Percentiles rank a stretch among this genome's conserved stretches.
Conservation (phyloP, 2,329 filamentous ascomycete genomes). For the Trichoderma sp. region DNA sequence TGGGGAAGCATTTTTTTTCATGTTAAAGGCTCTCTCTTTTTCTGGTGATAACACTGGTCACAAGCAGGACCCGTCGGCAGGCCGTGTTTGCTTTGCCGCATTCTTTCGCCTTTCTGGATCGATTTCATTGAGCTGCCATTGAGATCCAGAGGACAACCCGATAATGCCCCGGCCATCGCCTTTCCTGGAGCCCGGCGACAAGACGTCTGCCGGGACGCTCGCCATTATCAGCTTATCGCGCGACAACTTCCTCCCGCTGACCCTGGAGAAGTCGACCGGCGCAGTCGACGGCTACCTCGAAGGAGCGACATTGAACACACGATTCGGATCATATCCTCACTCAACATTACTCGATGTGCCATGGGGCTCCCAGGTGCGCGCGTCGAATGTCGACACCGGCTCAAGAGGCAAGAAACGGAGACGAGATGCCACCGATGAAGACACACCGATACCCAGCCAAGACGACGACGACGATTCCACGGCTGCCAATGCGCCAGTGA, state of each 20-base stretch:
- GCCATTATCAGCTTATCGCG: conserved; percentile 87
- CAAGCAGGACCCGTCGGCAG: not conserved
- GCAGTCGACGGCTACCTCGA: conserved; percentile 72
- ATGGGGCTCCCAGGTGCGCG: conserved; percentile 91
- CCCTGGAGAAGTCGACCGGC: conserved; percentile 64
- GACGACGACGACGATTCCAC: conserved; percentile 41
- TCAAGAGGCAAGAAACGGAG: conserved; percentile 77
- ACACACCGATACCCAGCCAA: conserved; percentile 42
- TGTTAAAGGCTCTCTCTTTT: not conserved
- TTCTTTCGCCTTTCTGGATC: not conserved
- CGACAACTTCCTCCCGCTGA: conserved; percentile 78
- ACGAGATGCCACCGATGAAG: conserved; percentile 50
- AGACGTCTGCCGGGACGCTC: conserved; percentile 66
- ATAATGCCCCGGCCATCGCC: conserved; percentile 61
- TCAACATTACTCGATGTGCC: conserved; percentile 74
- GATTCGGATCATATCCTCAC: conserved; percentile 89
- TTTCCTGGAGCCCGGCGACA: conserved; percentile 72
- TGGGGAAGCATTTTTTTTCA: conserved; percentile 22
- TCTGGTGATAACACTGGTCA: conserved; percentile 2
- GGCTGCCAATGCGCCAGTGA: conserved; percentile 44
- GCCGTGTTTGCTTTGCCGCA: not conserved
- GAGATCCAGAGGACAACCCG: not conserved
- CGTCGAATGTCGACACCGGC: conserved; percentile 87
- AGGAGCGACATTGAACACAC: conserved; percentile 82
- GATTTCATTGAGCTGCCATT: not conserved